Base-by-base conservation (phyloP, 1,284 basidiomycete species). In the Moesziomyces globuligerus region DNA sequence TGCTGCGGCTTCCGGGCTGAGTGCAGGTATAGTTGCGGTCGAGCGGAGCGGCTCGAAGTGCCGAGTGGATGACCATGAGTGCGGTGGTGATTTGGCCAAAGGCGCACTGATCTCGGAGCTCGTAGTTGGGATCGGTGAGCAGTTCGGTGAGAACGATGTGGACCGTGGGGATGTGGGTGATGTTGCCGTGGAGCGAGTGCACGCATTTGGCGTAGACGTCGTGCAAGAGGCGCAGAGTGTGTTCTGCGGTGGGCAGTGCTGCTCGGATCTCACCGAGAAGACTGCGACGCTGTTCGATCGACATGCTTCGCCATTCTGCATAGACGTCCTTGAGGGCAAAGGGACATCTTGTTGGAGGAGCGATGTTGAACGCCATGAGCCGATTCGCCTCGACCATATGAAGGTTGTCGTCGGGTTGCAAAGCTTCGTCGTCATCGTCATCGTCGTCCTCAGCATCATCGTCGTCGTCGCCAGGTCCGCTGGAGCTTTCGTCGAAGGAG, bases 321-420 rank as follows among this genome's bases (percentile, higher is more conserved):
- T 62, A 64, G 23, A 69, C 66, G 26, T 69, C 66, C 28, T 59
- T 62, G 51, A 69, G 51, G 10, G 66, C 66, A 44, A 69, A 69
- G 3, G 59, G 66, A 46, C 66, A 69, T 25, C 51, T 40, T 21
- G 24, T n/a, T 15, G 42, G 41, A 4, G 65, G 65, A 7, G 65
- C 58, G n/a, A 47, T 68, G 7, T 53, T 21, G n/a, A 62, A 40
- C 21, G 37, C 44, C 50, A 64, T 43, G 7, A 64, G 55, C 17
- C 50, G 47, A 18, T 43, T 39, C n/a, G 66, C 50, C 13, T 58
- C 54, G 29, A 56, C 43, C 40, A 53, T 48, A 7, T 58, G 47
- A 1, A 59, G 36, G 7, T 51, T 42, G n/a, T 64, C 48, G 13
- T 64, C 59, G 18, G 40, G 24, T 3, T 49, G 46, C 3, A 26